Conservation (phyloP, 2,329 filamentous ascomycete genomes). For the Arthrobotrys sphaeroides region DNA sequence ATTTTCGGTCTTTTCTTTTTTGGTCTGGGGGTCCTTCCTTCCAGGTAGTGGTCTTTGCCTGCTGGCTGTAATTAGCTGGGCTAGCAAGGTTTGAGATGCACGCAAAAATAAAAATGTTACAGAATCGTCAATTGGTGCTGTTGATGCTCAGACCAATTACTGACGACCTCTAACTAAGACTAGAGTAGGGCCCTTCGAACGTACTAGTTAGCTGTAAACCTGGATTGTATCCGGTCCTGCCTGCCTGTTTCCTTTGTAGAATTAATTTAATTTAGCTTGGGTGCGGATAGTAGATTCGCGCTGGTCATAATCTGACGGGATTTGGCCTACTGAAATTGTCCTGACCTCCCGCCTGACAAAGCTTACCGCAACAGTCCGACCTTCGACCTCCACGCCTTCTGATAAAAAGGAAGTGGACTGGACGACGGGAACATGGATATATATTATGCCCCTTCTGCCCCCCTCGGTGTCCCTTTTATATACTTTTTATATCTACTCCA, state of each 20-base stretch:
- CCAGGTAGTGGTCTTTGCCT: slow-evolving; percentile 51
- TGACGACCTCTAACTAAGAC: slow-evolving; percentile 47
- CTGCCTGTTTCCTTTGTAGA: slow-evolving; percentile 53
- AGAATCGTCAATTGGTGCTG: slow-evolving; percentile 41
- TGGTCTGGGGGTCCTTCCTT: slow-evolving; percentile 38
- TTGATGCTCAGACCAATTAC: slow-evolving; percentile 52
- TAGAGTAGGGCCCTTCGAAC: slow-evolving; percentile 30
- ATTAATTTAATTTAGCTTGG: slow-evolving; percentile 54
- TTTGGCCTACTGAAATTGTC: slow-evolving; percentile 51
- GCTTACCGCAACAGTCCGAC: slow-evolving; percentile 34
- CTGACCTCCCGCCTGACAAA: slow-evolving; percentile 33
- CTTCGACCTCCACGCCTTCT: slow-evolving; percentile 36
- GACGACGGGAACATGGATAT: slow-evolving; percentile 50
- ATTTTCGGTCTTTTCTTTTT: slow-evolving; percentile 45
- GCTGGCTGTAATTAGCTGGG: slow-evolving; percentile 45
- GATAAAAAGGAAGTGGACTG: slow-evolving; percentile 45
- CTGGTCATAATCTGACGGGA: slow-evolving; percentile 40
- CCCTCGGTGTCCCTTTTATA: slow-evolving; percentile 31
- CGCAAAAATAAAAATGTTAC: slow-evolving; percentile 50
- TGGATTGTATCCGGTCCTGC: slow-evolving; percentile 54
- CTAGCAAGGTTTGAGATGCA: slow-evolving; percentile 51
- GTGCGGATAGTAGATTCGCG: slow-evolving; percentile 48
- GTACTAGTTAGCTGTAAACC: slow-evolving; percentile 51
- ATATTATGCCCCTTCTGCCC: slow-evolving; percentile 51
- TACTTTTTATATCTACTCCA: slow-evolving; percentile 43